These are phyloP conservation scores for Aspergillus sp. DNA, from an alignment of 2,329 filamentous ascomycete species.

Conservation along the genomic window DNA sequence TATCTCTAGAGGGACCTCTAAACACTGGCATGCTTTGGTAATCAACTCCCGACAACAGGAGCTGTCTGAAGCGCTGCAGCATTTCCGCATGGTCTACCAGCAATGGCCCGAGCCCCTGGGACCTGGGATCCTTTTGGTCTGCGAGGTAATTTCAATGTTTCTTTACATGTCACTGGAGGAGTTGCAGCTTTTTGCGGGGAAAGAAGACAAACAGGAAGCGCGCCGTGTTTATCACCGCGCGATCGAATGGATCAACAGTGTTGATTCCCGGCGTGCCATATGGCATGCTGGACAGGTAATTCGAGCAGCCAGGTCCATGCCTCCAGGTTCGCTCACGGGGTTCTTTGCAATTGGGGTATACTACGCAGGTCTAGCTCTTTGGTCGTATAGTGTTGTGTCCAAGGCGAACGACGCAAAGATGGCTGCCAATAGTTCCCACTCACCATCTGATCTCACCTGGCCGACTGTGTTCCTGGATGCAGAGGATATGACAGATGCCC, in stretches of 20 bases:
- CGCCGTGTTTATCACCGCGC: conserved; percentile 28
- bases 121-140: conserved; percentile 26
- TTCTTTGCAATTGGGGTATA: conserved; percentile 67
- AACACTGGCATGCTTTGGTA: conserved; percentile 41
- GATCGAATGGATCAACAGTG: conserved; percentile 32
- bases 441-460: no score
- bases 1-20: conserved; percentile 39
- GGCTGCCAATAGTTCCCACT: no score
- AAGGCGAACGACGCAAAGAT: conserved; percentile 25
- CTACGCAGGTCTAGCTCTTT: conserved; percentile 64
- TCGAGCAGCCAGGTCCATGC: conserved; percentile 54
- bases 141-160: conserved; percentile 31
- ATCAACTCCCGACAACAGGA: conserved; percentile 58
- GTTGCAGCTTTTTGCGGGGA: conserved; percentile 40
- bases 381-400: conserved; percentile 62
- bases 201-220: conserved; percentile 37
- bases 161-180: conserved; percentile 40
- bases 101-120: conserved; percentile 10
- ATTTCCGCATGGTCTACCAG: conserved; percentile 38
- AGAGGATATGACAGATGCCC: no score
- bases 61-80: conserved; percentile 54
- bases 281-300: conserved; percentile 67
- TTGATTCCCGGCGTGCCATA: conserved; percentile 41
- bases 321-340: conserved; percentile 53
- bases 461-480: no score